Percentiles rank a stretch among this genome's conserved stretches.
Evolutionary conservation across 2,329 filamentous ascomycete genomes (phyloP).

Genomic region (Setomelanomma holmii): DNA sequence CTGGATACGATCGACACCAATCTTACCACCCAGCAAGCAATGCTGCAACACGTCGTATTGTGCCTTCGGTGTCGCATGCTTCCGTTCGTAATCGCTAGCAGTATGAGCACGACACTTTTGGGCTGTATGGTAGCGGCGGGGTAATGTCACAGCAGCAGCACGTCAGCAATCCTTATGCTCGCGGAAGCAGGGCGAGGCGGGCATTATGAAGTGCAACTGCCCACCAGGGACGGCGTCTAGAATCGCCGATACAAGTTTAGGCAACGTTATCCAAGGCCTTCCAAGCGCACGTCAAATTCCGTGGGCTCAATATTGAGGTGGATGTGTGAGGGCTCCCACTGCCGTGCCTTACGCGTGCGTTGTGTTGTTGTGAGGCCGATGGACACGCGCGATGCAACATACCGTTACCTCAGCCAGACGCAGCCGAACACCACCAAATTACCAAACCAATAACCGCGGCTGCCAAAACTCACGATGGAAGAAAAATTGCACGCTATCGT

Average conservation of each 20-base stretch:
- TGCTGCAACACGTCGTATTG: constrained; percentile 9
- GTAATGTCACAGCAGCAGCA: constrained; percentile 6
- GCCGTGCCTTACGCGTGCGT: constrained; percentile 10
- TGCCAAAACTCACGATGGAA: constrained; percentile 1
- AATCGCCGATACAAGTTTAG: not conserved
- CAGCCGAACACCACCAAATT: constrained; percentile 1
- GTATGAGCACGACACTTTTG: not conserved
- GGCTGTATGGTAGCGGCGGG: not conserved
- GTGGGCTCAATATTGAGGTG: constrained; percentile 1
- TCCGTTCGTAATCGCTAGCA: not conserved
- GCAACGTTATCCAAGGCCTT: not conserved
- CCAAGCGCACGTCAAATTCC: constrained; percentile 1
- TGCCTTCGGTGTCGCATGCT: not conserved
- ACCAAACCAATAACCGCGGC: not conserved
- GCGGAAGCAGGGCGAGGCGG: not conserved
- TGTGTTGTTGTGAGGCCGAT: constrained; percentile 23
- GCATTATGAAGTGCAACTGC: not conserved
- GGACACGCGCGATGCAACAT: constrained; percentile 41
- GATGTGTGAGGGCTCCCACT: not conserved
- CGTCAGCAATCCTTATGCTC: not conserved
- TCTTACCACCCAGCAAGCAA: not conserved
- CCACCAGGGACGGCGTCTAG: too few relatives aligned
- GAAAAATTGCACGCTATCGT: not conserved
- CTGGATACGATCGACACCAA: not conserved
- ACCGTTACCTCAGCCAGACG: constrained; percentile 13